Evolutionary conservation across 352 stramenopile species (phyloP), one percentile per base, ranked within the genome.

Genomic region (Globisporangium heterothallicum): DNA sequence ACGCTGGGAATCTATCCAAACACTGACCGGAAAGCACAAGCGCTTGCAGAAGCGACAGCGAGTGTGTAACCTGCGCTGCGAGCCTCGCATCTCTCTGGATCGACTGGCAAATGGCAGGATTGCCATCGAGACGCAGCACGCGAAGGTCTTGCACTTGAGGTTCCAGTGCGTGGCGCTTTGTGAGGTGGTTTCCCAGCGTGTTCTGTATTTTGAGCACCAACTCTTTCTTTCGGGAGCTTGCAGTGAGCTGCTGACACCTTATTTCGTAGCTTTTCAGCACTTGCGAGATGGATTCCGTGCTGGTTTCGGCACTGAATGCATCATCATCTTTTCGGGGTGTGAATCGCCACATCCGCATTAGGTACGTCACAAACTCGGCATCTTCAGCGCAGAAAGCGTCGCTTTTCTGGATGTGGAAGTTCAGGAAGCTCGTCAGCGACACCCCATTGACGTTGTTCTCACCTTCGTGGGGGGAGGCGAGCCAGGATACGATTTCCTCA

Each of bases 261-360:
- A 59, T 27, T 44, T 74, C 40, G 41, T 68, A 66, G 34, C 66
- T 65, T 13, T 56, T 50, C 0, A 82, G 46, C 10, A 79, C 61
- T 0, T 55, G 49, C 12, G 22, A 40, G 6, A 69, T 41, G 12
- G 34, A 14, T 3, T 13, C 2, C 16, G 30, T 36, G 7, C 46
- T 49, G 43, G 18, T 25, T 5, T 57, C 43, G 10, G 36, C 16
- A 9, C n/a, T 14, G 13, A 35, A 16, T 6, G 29, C 13, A 0
- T 49, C n/a, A 27, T 7, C 29, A 36, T 24, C 26, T 18, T 43
- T 41, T 12, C 58, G 29, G 14, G 86, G 61, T n/a, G n/a, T n/a
- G 51, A 88, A 78, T 4, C 58, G 52, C 78, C 75, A 89, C 49
- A 84, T 58, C 1, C 74, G 74, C 68, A 86, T 66, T 7, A 91